A percentile compares a stretch with the other conserved stretches of the same genome.
Conservation (phyloP, 2,329 filamentous ascomycete genomes). For the Mycocentrospora acerina region DNA sequence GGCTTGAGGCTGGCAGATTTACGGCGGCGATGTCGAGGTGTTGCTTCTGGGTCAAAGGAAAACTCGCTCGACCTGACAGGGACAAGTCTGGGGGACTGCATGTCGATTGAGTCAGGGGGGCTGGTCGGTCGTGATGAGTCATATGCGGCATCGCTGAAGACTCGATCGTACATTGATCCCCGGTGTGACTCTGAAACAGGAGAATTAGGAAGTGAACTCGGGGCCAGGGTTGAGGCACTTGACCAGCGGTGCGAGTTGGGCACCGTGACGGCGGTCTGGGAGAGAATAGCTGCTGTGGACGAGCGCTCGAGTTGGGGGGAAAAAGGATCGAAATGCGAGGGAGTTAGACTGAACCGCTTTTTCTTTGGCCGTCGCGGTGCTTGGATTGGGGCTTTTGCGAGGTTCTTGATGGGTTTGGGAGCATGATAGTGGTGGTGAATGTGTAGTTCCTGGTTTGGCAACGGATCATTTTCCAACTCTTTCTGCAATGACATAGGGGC, state of each 20-base stretch:
- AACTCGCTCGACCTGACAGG: slow-evolving; percentile 26
- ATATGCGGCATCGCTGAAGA: slow-evolving; percentile 57
- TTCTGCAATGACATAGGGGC: slow-evolving; percentile 61
- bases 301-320: slow-evolving; percentile 47
- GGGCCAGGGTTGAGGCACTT: slow-evolving; percentile 62
- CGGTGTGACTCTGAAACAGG: slow-evolving; percentile 71
- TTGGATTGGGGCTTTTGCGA: slow-evolving; percentile 49
- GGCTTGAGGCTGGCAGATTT: slow-evolving; percentile 33
- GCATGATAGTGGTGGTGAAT: slow-evolving; percentile 91
- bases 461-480: slow-evolving; percentile 60
- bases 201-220: slow-evolving; percentile 78
- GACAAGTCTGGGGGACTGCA: slow-evolving; percentile 62
- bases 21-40: slow-evolving; percentile 17
- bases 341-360: slow-evolving; percentile 67
- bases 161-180: slow-evolving; percentile 76
- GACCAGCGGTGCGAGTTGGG: slow-evolving; percentile 63
- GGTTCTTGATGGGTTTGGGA: slow-evolving; percentile 43
- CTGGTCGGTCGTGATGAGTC: slow-evolving; percentile 77
- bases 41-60: slow-evolving; percentile 16
- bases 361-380: slow-evolving; percentile 62
- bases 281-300: slow-evolving; percentile 60
- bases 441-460: slow-evolving; percentile 64
- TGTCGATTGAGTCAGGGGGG: slow-evolving; percentile 67
- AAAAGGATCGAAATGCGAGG: slow-evolving; percentile 52
- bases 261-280: slow-evolving; percentile 62